phyloP scores from a whole-genome alignment of 1,284 basidiomycete genomes.

The Trametes polyzona region DNA sequence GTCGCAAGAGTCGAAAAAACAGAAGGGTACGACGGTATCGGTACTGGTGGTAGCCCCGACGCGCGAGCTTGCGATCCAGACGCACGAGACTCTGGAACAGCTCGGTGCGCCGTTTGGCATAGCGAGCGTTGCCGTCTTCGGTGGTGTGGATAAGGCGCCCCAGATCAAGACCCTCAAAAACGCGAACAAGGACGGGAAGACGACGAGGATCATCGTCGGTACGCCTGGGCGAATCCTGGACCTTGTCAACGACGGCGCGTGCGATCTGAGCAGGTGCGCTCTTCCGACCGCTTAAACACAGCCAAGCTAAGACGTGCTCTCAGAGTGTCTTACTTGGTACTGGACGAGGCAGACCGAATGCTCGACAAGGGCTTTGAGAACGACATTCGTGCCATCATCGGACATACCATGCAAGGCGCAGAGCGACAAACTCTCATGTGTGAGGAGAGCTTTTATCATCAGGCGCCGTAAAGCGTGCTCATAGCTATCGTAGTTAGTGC shows the following conservation, averaged over 20 bases:
- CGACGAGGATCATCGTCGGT: slow-evolving; percentile 84
- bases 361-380: slow-evolving; percentile 99
- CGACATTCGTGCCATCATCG: slow-evolving; percentile 94
- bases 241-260: slow-evolving; percentile 82
- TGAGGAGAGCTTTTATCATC: slow-evolving; percentile 45
- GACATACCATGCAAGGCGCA: slow-evolving; percentile 66
- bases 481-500: slow-evolving; percentile 76
- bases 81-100: slow-evolving; percentile 81
- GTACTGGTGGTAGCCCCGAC: slow-evolving; percentile 93
- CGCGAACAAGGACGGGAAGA: slow-evolving; percentile 51
- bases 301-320: neutral
- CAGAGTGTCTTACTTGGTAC: slow-evolving; percentile 88
- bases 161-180: slow-evolving; percentile 71
- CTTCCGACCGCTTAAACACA: neutral
- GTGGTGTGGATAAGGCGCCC: slow-evolving; percentile 87
- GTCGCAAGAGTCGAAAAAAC: slow-evolving; percentile 36
- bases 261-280: slow-evolving; percentile 77
- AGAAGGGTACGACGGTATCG: slow-evolving; percentile 52
- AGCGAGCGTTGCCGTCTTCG: slow-evolving; percentile 87
- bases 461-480: neutral
- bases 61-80: slow-evolving; percentile 94
- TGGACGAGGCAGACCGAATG: slow-evolving; percentile 99
- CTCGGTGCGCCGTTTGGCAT: slow-evolving; percentile 82
- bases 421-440: slow-evolving; percentile 93
- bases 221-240: slow-evolving; percentile 95